Conservation (phyloP, 345 rosid genomes). For the thale cress (Arabidopsis thaliana) region DNA sequence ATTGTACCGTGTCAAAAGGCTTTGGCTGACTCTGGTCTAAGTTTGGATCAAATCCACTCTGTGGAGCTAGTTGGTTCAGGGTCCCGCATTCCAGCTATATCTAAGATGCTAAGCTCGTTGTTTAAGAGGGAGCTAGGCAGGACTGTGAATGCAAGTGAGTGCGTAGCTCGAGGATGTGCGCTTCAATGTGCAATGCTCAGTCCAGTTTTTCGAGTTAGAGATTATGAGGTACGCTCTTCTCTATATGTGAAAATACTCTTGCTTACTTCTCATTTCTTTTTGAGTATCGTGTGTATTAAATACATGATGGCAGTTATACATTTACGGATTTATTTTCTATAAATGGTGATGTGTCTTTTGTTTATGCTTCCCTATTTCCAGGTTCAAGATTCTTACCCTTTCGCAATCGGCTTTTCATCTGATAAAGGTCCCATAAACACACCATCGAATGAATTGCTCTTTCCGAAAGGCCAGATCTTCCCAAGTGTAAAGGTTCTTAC, state of each 20-base stretch:
- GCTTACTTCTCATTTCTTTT: no score
- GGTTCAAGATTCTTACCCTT: conserved; percentile 87
- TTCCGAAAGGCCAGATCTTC: conserved; percentile 69
- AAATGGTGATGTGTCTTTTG: conserved; percentile 23
- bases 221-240: conserved; percentile 50
- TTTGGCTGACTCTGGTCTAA: conserved; percentile 60
- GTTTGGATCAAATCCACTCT: conserved; percentile 55
- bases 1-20: conserved; percentile 61
- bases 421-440: conserved; percentile 61
- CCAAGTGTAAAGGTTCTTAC: conserved; percentile 77
- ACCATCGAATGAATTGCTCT: conserved; percentile 58
- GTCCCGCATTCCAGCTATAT: conserved; percentile 66
- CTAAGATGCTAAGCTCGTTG: conserved; percentile 51
- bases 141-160: conserved; percentile 72
- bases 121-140: conserved; percentile 67
- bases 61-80: conserved; percentile 83
- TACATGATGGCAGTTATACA: background rate
- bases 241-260: no score
- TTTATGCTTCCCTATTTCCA: conserved; percentile 45
- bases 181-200: conserved; percentile 81
- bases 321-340: conserved; percentile 1
- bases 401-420: conserved; percentile 68
- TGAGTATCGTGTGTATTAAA: background rate
- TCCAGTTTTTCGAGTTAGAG: conserved; percentile 64
- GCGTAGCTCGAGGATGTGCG: conserved; percentile 75